Percentiles rank a stretch among this genome's conserved stretches.
phyloP scores from a whole-genome alignment of 139 green algal species.

The Picochlorum sp. region DNA sequence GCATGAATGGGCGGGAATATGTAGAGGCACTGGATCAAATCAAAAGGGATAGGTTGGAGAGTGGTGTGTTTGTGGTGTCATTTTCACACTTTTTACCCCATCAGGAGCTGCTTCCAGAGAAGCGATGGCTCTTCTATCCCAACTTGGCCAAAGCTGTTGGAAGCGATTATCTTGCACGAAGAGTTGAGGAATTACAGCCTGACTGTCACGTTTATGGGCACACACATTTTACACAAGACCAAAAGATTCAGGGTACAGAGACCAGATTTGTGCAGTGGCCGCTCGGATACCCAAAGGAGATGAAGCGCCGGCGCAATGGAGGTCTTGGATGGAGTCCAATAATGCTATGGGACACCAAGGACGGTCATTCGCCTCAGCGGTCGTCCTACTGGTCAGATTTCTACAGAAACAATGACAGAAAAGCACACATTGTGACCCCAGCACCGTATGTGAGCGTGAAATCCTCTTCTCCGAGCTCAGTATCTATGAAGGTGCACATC shows the following conservation, averaged over 20 bases:
- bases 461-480: neutral
- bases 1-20: slow-evolving; percentile 35
- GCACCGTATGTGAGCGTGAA: slow-evolving; percentile 2
- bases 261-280: slow-evolving; percentile 46
- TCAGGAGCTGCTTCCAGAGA: slow-evolving; percentile 60
- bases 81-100: slow-evolving; percentile 50
- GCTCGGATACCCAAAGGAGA: slow-evolving; percentile 40
- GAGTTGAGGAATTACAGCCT: slow-evolving; percentile 37
- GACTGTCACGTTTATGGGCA: slow-evolving; percentile 60
- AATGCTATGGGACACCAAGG: slow-evolving; percentile 28
- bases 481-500: too few species aligned
- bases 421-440: neutral
- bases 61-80: slow-evolving; percentile 27
- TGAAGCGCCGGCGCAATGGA: slow-evolving; percentile 12
- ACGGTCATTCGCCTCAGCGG: slow-evolving; percentile 7
- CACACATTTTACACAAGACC: slow-evolving; percentile 64
- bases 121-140: slow-evolving; percentile 56
- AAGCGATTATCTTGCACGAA: slow-evolving; percentile 35
- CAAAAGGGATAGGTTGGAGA: neutral
- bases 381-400: slow-evolving; percentile 29
- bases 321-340: slow-evolving; percentile 28
- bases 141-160: slow-evolving; percentile 61
- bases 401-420: slow-evolving; percentile 6
- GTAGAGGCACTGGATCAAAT: slow-evolving; percentile 12
- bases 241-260: slow-evolving; percentile 1